Conservation (phyloP, 768 basidiomycete genomes). For the Termitomyces heimii region DNA sequence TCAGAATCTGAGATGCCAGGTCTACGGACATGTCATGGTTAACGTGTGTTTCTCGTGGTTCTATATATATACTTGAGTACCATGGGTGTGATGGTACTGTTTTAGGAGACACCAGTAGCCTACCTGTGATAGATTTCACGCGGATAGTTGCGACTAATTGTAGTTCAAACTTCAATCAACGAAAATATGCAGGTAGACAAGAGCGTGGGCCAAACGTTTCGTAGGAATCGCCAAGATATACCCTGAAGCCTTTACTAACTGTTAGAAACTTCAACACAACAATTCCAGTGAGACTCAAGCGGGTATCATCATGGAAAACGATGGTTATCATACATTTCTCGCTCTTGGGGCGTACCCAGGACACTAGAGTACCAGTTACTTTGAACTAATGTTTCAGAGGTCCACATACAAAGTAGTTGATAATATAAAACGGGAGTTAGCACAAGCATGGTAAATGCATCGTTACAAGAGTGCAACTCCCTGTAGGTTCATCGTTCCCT, state of each 20-base stretch:
- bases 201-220: no score
- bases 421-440: conserved; percentile 6
- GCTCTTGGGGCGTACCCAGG: not conserved
- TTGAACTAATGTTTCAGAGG: not conserved
- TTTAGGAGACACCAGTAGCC: not conserved
- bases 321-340: not conserved
- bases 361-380: no score
- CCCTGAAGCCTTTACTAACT: no score
- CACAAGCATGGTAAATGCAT: conserved; percentile 41
- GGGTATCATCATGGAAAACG: not conserved
- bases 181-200: no score
- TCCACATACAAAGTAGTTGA: not conserved
- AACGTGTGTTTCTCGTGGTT: not conserved
- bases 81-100: not conserved
- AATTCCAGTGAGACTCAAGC: no score
- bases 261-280: not conserved
- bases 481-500: conserved; percentile 41
- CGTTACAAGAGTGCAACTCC: conserved; percentile 32
- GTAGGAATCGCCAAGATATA: no score
- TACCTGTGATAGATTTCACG: not conserved
- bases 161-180: no score
- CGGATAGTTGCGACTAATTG: not conserved
- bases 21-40: conserved; percentile 7
- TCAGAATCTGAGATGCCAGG: not conserved
- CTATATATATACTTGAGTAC: not conserved